Evolutionary conservation across 345 rosid species (phyloP).

Genomic region (Zanthoxylum bungeanum): DNA sequence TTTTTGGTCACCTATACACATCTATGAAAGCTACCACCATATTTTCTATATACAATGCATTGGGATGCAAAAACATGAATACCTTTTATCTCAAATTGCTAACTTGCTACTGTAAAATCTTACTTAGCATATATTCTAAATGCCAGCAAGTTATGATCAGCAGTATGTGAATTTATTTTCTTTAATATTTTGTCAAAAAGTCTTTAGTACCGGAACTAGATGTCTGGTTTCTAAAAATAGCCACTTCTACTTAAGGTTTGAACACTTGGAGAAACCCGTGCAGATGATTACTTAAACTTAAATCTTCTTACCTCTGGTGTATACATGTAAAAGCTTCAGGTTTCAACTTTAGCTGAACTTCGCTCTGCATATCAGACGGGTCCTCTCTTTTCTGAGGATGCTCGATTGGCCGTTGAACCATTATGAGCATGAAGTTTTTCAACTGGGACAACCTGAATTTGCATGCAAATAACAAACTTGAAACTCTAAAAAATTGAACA

Average conservation of each 20-base stretch:
- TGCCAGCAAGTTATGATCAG: not conserved
- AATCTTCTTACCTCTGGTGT: not conserved
- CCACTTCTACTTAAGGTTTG: no score
- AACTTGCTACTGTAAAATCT: not conserved
- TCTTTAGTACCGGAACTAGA: no score
- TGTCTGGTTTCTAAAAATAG: not conserved
- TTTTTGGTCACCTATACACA: not conserved
- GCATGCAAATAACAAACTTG: not conserved
- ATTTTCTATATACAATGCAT: slow-evolving; percentile 5
- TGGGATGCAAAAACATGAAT: not conserved
- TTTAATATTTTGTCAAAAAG: not conserved
- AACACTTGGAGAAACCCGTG: not conserved
- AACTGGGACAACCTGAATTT: slow-evolving; percentile 30
- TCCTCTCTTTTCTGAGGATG: slow-evolving; percentile 16
- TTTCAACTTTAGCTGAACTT: slow-evolving; percentile 12
- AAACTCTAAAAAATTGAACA: not conserved
- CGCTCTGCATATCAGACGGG: slow-evolving; percentile 17
- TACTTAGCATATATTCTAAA: not conserved
- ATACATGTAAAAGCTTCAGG: not conserved
- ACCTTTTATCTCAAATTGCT: not conserved
- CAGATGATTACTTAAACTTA: not conserved
- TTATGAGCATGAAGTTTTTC: not conserved
- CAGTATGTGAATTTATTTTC: not conserved
- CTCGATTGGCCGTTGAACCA: slow-evolving; percentile 7
- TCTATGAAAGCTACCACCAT: not conserved